Evolutionary conservation across 768 basidiomycete species (phyloP).

Genomic region (Lactarius evosmus): DNA sequence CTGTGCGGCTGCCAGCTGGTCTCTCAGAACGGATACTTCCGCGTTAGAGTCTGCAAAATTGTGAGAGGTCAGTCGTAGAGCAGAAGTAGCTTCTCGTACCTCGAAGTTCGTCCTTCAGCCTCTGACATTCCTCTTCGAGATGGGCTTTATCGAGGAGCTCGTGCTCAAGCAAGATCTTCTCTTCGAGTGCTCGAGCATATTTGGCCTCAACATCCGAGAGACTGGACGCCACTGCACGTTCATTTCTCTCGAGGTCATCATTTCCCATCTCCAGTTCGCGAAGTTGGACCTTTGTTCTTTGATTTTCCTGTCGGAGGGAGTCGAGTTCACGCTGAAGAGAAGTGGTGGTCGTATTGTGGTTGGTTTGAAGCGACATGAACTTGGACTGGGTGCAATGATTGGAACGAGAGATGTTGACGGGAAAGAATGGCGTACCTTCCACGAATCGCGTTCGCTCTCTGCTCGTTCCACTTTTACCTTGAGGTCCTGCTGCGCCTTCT

Average conservation of each 20-base stretch:
- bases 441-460: conserved; percentile 79
- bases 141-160: conserved; percentile 89
- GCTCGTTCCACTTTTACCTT: conserved; percentile 66
- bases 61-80: conserved; percentile 15
- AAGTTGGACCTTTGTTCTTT: conserved; percentile 66
- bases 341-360: conserved; percentile 84
- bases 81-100: conserved; percentile 46
- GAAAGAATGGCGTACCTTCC: conserved; percentile 66
- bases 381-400: conserved; percentile 51
- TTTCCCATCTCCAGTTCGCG: conserved; percentile 96
- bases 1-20: conserved; percentile 54
- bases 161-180: conserved; percentile 96
- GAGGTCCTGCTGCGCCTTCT: conserved; percentile 79
- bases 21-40: conserved; percentile 79
- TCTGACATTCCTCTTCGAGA: conserved; percentile 86
- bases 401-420: conserved; percentile 12
- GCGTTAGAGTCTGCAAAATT: conserved; percentile 67
- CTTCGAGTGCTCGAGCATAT: conserved; percentile 88
- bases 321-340: conserved; percentile 93
- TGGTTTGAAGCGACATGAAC: conserved; percentile 85
- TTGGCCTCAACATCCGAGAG: conserved; percentile 82
- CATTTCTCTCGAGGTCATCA: conserved; percentile 94
- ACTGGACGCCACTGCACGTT: conserved; percentile 80
- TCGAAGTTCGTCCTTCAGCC: conserved; percentile 89
- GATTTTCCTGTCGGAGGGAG: conserved; percentile 69